Base-by-base conservation (phyloP, 78 protist genomes). In the Guillardia theta region DNA sequence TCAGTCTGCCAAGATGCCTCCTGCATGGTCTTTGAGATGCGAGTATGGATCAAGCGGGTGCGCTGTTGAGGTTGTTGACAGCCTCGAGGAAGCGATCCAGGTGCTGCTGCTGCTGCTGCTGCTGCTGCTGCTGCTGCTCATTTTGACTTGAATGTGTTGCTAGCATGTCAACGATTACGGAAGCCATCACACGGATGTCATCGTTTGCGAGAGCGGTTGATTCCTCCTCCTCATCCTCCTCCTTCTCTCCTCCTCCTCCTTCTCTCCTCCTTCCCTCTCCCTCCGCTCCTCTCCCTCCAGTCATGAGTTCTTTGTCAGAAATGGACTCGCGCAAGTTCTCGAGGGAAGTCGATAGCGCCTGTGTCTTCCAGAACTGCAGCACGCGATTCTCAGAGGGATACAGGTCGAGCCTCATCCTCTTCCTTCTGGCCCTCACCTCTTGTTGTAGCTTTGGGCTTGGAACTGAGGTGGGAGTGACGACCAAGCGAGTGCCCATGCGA, bases 291-390 rank as follows among this genome's bases (percentile, higher is more conserved):
- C 78, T 64, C 15, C 15, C 15, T 64, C 78, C 78, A 10, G 30
- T n/a, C n/a, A n/a, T n/a, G n/a, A n/a, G n/a, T n/a, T n/a, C n/a
- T n/a, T n/a, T n/a, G n/a, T n/a, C n/a, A n/a, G n/a, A n/a, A n/a
- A n/a, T n/a, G n/a, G n/a, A n/a, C n/a, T n/a, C n/a, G n/a, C n/a
- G n/a, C n/a, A n/a, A n/a, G n/a, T n/a, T n/a, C n/a, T n/a, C n/a
- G n/a, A n/a, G 10, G 83, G 18, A 33, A 24, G 97, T 97, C 9
- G 97, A 97, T 39, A 64, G 97, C 18, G 99, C 99, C 4, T 94
- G 98, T 30, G 98, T 97, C 43, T 98, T 87, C 88, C 96, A 83
- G 92, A 98, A 98, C 83, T 88, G 92, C 24, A 45, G 78, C 39
- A 46, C 94, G 1, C 88, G 95, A 6, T 90, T 94, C 78, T 93